A percentile compares a stretch with the other conserved stretches of the same genome.
These are phyloP conservation scores for Nadsonia commutata DNA, from an alignment of 1,139 yeast species.

Conservation along the genomic window DNA sequence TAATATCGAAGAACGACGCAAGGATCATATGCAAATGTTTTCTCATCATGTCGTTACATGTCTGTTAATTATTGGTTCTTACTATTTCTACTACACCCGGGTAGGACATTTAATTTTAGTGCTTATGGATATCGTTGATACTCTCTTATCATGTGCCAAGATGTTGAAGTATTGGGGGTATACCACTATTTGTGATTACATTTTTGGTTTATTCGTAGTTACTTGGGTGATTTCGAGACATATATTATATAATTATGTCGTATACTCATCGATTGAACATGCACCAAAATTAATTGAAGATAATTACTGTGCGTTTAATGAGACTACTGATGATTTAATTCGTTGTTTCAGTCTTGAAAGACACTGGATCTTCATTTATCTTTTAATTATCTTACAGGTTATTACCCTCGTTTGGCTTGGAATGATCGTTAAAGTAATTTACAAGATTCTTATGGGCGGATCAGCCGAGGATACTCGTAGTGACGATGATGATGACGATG, in stretches of 20 bases:
- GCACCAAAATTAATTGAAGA: conserved; percentile 16
- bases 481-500: conserved; percentile 16
- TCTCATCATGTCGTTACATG: conserved; percentile 77
- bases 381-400: conserved; percentile 54
- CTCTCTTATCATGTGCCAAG: conserved; percentile 58
- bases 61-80: conserved; percentile 53
- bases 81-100: conserved; percentile 54
- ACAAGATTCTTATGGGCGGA: conserved; percentile 52
- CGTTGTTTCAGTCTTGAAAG: conserved; percentile 47
- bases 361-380: conserved; percentile 36
- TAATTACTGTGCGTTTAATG: conserved; percentile 15
- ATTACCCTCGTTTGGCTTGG: conserved; percentile 62
- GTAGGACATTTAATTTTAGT: conserved; percentile 68
- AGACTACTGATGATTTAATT: conserved; percentile 15
- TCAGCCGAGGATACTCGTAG: conserved; percentile 28
- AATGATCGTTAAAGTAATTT: conserved; percentile 55
- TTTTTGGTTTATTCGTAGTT: conserved; percentile 53
- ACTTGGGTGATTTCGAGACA: conserved; percentile 67
- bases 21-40: conserved; percentile 78
- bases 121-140: conserved; percentile 76
- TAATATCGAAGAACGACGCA: conserved; percentile 63
- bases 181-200: conserved; percentile 43
- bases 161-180: conserved; percentile 60
- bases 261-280: conserved; percentile 26
- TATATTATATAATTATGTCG: conserved; percentile 53